Conservation (phyloP, 352 stramenopile species). For the Pythium sukuiense region DNA sequence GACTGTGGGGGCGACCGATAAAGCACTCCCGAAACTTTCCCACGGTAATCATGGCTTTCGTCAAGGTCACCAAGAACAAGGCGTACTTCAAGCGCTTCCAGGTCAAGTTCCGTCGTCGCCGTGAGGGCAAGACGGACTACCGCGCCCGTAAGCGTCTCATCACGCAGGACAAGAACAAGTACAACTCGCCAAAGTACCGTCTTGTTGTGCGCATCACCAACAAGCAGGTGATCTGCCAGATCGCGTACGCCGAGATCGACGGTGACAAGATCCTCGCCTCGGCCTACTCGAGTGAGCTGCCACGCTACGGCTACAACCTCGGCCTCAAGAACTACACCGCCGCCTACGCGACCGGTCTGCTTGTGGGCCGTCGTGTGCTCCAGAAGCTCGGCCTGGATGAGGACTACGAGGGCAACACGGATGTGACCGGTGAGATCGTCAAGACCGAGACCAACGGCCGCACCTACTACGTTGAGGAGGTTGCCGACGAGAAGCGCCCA, state of each 20-base stretch:
- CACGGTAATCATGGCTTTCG: conserved; percentile 89
- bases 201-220: conserved; percentile 96
- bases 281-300: conserved; percentile 96
- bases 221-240: conserved; percentile 97
- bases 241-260: conserved; percentile 98
- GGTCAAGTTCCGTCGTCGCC: conserved; percentile 97
- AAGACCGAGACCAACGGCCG: conserved; percentile 94
- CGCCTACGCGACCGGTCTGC: conserved; percentile 96
- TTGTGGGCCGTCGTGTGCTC: conserved; percentile 95
- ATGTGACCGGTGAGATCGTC: conserved; percentile 96
- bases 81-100: conserved; percentile 99
- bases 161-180: conserved; percentile 99
- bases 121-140: conserved; percentile 99
- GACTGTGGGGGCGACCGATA: neutral
- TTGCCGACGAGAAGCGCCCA: conserved; percentile 97
- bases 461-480: conserved; percentile 99
- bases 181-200: conserved; percentile 99
- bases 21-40: conserved; percentile 75
- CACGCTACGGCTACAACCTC: conserved; percentile 95
- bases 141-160: conserved; percentile 98
- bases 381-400: conserved; percentile 98
- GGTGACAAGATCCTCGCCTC: conserved; percentile 96
- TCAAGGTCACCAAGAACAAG: conserved; percentile 99
- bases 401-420: conserved; percentile 96
- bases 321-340: conserved; percentile 99